Conservation (phyloP, 768 basidiomycete genomes). For the Xerocomellus dryophilus region DNA sequence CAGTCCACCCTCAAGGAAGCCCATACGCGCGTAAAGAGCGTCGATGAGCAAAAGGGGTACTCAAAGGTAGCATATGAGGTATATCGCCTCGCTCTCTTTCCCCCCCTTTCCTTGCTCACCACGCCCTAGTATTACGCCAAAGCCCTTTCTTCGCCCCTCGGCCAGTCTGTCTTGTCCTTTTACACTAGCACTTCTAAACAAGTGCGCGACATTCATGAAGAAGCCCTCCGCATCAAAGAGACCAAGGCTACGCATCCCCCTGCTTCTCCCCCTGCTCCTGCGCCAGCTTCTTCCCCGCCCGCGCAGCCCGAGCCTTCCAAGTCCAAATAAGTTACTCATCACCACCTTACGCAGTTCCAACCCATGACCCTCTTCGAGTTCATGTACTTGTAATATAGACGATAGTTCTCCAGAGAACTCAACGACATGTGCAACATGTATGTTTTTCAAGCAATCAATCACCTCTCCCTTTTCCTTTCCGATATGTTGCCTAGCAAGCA, state of each 20-base stretch:
- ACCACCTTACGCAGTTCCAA: neutral
- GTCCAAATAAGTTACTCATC: conserved; percentile 2
- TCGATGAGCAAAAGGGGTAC: conserved; percentile 82
- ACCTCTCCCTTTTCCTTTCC: no score
- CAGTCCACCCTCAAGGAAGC: conserved; percentile 63
- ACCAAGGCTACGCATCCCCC: conserved; percentile 42
- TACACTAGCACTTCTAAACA: conserved; percentile 90
- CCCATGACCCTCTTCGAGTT: neutral
- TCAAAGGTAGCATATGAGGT: conserved; percentile 69
- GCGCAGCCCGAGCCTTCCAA: conserved; percentile 13
- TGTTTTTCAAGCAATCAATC: neutral
- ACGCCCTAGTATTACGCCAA: conserved; percentile 66
- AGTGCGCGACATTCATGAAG: conserved; percentile 88
- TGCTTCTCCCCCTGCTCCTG: conserved; percentile 11
- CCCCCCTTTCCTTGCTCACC: neutral
- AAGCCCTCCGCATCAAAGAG: conserved; percentile 78
- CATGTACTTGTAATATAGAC: conserved; percentile 10
- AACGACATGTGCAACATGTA: neutral
- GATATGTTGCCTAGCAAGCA: neutral
- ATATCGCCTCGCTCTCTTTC: conserved; percentile 8
- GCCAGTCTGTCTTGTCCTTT: conserved; percentile 73
- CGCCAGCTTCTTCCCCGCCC: conserved; percentile 2
- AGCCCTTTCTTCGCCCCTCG: conserved; percentile 72
- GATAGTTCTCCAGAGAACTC: neutral
- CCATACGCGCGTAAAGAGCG: conserved; percentile 61